Percentiles rank a stretch among this genome's conserved stretches.
Conservation (phyloP, 2,329 filamentous ascomycete genomes). For the Ophiostoma sp. region DNA sequence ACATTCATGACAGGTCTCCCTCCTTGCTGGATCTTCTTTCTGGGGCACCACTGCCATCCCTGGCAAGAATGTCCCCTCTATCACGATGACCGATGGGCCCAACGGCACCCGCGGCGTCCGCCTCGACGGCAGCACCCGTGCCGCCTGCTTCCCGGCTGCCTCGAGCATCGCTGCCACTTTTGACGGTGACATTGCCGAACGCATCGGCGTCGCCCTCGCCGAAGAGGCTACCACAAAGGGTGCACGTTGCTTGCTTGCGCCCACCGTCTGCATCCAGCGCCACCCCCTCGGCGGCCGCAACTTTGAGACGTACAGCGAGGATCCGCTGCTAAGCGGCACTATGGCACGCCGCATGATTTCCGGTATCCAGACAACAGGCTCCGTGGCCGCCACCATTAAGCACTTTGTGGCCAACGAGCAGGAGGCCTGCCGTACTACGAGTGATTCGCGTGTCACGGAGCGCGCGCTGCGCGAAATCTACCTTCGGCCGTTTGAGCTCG, state of each 20-base stretch:
- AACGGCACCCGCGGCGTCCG: conserved; percentile 66
- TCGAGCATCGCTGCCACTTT: conserved; percentile 77
- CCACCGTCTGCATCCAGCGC: conserved; percentile 79
- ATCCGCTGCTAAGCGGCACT: conserved; percentile 73
- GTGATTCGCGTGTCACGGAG: conserved; percentile 65
- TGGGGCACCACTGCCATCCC: conserved; percentile 16
- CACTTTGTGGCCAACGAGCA: conserved; percentile 74
- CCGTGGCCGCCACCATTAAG: conserved; percentile 74
- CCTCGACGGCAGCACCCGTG: conserved; percentile 63
- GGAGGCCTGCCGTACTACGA: conserved; percentile 65
- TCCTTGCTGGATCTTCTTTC: conserved; percentile 3
- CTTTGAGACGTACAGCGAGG: conserved; percentile 85
- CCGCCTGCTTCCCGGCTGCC: conserved; percentile 64
- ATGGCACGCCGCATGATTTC: conserved; percentile 70
- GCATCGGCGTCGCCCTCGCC: conserved; percentile 70
- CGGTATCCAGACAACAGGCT: conserved; percentile 68
- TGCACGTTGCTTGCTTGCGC: conserved; percentile 73
- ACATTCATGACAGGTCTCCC: background rate
- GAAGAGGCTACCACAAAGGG: conserved; percentile 60
- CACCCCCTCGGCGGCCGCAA: conserved; percentile 79
- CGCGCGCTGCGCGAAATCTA: conserved; percentile 68
- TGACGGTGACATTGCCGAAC: conserved; percentile 67
- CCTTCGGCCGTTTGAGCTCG: conserved; percentile 73
- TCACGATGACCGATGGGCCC: conserved; percentile 58
- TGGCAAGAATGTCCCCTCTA: background rate